Evolutionary conservation across 129 eudicot genomes (phyloP).

Genomic region (Kitagawia praeruptora): DNA sequence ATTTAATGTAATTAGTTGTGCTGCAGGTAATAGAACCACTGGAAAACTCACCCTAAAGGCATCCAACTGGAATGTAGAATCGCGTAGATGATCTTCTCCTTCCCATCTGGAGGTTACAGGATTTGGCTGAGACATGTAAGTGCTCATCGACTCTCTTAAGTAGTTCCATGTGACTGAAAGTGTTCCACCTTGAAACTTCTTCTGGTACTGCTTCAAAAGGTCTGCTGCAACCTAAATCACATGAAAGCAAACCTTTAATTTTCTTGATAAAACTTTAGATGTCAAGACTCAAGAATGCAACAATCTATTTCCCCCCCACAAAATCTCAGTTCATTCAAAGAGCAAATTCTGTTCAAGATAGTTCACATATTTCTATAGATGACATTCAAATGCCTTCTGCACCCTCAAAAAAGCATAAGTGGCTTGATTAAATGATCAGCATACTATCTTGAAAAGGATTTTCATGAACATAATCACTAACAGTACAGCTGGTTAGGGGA

Average conservation of each 20-base stretch:
- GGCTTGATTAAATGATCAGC: background rate
- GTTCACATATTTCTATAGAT: background rate
- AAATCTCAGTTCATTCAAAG: background rate
- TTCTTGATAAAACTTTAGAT: background rate
- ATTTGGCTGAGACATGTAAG: conserved; percentile 84
- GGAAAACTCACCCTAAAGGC: conserved; percentile 71
- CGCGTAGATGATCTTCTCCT: conserved; percentile 77
- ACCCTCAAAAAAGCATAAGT: background rate
- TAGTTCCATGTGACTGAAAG: conserved; percentile 87
- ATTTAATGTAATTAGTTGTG: background rate
- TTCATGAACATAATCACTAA: background rate
- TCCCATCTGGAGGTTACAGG: conserved; percentile 96
- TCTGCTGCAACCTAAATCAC: conserved; percentile 73
- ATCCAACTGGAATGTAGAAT: conserved; percentile 88
- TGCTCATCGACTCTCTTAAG: conserved; percentile 82
- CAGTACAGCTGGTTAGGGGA: background rate
- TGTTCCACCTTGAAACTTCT: conserved; percentile 85
- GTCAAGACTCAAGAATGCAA: background rate
- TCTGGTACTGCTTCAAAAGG: conserved; percentile 80
- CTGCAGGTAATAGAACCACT: background rate
- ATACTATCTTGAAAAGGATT: background rate
- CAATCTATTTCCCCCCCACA: background rate
- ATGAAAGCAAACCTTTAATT: background rate
- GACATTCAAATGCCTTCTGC: background rate
- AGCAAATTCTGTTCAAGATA: background rate